These are phyloP conservation scores for Lonicera japonica DNA, from an alignment of 129 eudicot genomes.

Conservation along the genomic window DNA sequence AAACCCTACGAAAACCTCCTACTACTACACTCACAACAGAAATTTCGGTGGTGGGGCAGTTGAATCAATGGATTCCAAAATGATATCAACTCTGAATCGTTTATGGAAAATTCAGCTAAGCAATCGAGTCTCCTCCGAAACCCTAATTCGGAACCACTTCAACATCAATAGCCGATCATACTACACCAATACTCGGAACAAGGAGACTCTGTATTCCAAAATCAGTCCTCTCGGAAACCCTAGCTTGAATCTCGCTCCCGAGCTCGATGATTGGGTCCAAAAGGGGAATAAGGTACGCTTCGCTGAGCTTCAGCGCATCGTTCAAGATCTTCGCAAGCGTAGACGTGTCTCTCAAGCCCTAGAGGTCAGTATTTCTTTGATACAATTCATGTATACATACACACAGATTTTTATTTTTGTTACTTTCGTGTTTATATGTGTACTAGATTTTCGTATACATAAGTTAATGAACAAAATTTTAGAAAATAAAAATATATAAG, in stretches of 20 bases:
- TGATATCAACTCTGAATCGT: neutral
- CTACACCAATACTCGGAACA: constrained; percentile 25
- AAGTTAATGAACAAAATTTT: too few relatives aligned
- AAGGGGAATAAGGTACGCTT: constrained; percentile 40
- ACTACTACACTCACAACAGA: too few relatives aligned
- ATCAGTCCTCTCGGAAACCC: constrained; percentile 87
- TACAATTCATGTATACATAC: neutral
- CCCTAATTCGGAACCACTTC: constrained; percentile 25
- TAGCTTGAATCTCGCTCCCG: constrained; percentile 41
- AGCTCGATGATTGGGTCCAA: constrained; percentile 63
- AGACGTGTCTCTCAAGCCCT: constrained; percentile 68
- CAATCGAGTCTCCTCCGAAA: constrained; percentile 3
- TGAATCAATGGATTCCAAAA: neutral
- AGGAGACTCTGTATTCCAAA: constrained; percentile 45
- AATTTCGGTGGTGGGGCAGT: too few relatives aligned
- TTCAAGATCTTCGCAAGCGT: constrained; percentile 76
- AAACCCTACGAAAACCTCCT: too few relatives aligned
- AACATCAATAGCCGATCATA: constrained; percentile 12
- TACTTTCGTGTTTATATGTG: too few relatives aligned
- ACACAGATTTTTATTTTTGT: too few relatives aligned
- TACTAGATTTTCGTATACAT: too few relatives aligned
- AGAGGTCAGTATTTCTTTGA: constrained; percentile 32
- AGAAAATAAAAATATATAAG: neutral
- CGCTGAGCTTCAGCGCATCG: constrained; percentile 60
- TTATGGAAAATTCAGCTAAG: constrained; percentile 23